These are phyloP conservation scores for Pseudocercospora crystallina DNA, from an alignment of 2,329 filamentous ascomycete species.

Conservation along the genomic window DNA sequence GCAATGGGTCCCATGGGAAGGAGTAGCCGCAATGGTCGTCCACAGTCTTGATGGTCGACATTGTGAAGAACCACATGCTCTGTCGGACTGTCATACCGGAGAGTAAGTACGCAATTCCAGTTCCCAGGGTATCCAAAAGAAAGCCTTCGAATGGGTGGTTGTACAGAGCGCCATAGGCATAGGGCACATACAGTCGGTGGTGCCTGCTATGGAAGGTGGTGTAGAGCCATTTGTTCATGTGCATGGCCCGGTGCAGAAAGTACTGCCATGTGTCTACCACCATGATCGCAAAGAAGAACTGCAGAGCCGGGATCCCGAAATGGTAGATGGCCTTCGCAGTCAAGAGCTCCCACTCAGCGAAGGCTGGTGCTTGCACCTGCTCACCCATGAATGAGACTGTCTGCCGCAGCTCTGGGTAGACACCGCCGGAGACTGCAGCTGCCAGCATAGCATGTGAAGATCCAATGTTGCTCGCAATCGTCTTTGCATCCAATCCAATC, in stretches of 20 bases:
- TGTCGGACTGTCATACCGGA: slow-evolving; percentile 82
- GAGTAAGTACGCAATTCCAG: slow-evolving; percentile 77
- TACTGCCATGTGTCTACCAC: slow-evolving; percentile 98
- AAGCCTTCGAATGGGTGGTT: slow-evolving; percentile 96
- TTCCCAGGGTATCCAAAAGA: slow-evolving; percentile 84
- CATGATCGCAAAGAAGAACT: slow-evolving; percentile 72
- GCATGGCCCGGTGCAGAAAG: slow-evolving; percentile 94
- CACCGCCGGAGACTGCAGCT: slow-evolving; percentile 73
- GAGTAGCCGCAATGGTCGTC: slow-evolving; percentile 96
- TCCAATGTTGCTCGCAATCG: slow-evolving; percentile 73
- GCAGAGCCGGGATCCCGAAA: slow-evolving; percentile 70
- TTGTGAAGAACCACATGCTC: slow-evolving; percentile 84
- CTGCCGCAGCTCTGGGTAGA: slow-evolving; percentile 68
- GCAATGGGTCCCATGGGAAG: slow-evolving; percentile 93
- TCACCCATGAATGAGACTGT: slow-evolving; percentile 55
- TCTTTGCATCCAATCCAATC: slow-evolving; percentile 72
- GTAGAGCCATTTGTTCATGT: slow-evolving; percentile 96
- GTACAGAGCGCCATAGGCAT: slow-evolving; percentile 94
- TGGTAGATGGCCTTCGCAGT: slow-evolving; percentile 79
- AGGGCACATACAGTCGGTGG: slow-evolving; percentile 95
- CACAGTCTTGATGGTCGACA: slow-evolving; percentile 91
- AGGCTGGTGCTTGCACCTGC: slow-evolving; percentile 61
- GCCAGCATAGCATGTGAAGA: slow-evolving; percentile 71
- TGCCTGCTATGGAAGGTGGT: slow-evolving; percentile 90
- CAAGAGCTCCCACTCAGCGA: slow-evolving; percentile 78